Percentiles rank a stretch among this genome's conserved stretches.
phyloP scores from a whole-genome alignment of 768 basidiomycete genomes.

The Mycena filopes region DNA sequence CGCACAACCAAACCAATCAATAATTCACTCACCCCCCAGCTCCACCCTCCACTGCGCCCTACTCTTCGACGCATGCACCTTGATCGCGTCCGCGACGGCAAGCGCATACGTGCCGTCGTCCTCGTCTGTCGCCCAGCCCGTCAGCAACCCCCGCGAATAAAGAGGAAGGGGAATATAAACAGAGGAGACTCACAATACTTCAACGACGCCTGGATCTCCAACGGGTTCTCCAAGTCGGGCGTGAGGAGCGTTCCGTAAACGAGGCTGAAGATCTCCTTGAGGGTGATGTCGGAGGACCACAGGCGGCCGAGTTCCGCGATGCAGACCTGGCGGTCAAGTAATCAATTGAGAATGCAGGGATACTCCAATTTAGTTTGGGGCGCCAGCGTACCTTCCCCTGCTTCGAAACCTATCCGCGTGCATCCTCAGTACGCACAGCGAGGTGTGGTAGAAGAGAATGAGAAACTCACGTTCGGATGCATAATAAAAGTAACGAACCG shows the following conservation, averaged over 20 bases:
- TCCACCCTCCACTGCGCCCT: conserved; percentile 37
- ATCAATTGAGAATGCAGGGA: not conserved
- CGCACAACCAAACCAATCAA: too few species aligned
- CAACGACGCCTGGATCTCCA: conserved; percentile 44
- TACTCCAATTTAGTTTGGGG: not conserved
- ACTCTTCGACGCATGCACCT: conserved; percentile 38
- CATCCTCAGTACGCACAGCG: not conserved
- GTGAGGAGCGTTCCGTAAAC: conserved; percentile 40
- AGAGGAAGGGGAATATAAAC: not conserved
- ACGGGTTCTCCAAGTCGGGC: conserved; percentile 44
- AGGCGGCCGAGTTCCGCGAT: conserved; percentile 43
- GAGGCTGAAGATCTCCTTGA: conserved; percentile 40
- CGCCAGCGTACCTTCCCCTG: conserved; percentile 39
- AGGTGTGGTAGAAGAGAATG: not conserved
- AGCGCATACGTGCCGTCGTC: conserved; percentile 44
- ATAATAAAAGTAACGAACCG: conserved; percentile 43
- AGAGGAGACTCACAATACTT: conserved; percentile 40
- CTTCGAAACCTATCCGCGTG: conserved; percentile 39
- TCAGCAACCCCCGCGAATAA: too few species aligned
- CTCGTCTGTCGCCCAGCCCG: conserved; percentile 34
- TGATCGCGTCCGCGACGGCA: conserved; percentile 39
- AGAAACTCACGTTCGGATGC: conserved; percentile 40
- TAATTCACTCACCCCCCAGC: too few species aligned
- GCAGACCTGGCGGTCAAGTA: conserved; percentile 38
- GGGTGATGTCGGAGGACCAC: conserved; percentile 43